These are phyloP conservation scores for Cynanchum wilfordii DNA, from an alignment of 257 asterid species.

Conservation along the genomic window DNA sequence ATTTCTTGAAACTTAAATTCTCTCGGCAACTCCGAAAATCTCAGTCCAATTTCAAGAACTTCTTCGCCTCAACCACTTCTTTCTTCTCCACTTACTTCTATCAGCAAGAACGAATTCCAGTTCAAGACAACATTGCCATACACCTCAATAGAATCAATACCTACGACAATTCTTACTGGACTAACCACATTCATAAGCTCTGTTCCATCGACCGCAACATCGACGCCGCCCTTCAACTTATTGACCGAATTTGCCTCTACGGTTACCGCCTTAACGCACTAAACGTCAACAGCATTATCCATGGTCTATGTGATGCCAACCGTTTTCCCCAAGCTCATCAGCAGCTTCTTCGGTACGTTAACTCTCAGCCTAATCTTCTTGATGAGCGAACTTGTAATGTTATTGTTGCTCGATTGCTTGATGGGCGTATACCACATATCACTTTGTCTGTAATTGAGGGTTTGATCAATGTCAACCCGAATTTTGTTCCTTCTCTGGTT, in stretches of 20 bases:
- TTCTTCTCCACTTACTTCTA: slow-evolving; percentile 17
- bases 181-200: slow-evolving; percentile 57
- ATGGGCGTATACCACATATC: slow-evolving; percentile 36
- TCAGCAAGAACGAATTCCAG: slow-evolving; percentile 15
- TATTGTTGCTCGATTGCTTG: slow-evolving; percentile 66
- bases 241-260: slow-evolving; percentile 40
- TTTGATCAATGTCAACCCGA: slow-evolving; percentile 48
- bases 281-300: slow-evolving; percentile 65
- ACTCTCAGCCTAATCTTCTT: slow-evolving; percentile 34
- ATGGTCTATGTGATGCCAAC: slow-evolving; percentile 55
- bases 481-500: slow-evolving; percentile 71
- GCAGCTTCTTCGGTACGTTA: slow-evolving; percentile 33
- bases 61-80: slow-evolving; percentile 19
- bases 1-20: not conserved
- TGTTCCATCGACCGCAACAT: slow-evolving; percentile 45
- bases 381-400: slow-evolving; percentile 88
- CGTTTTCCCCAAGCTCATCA: slow-evolving; percentile 72
- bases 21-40: slow-evolving; percentile 25
- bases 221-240: slow-evolving; percentile 63
- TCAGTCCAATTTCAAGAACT: slow-evolving; percentile 15
- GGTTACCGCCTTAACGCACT: slow-evolving; percentile 60
- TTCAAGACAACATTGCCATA: not conserved
- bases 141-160: slow-evolving; percentile 10
- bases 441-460: slow-evolving; percentile 45
- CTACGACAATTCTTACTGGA: slow-evolving; percentile 38